phyloP scores from a whole-genome alignment of 1,139 yeast species.

The Yamadazyma taylorii region DNA sequence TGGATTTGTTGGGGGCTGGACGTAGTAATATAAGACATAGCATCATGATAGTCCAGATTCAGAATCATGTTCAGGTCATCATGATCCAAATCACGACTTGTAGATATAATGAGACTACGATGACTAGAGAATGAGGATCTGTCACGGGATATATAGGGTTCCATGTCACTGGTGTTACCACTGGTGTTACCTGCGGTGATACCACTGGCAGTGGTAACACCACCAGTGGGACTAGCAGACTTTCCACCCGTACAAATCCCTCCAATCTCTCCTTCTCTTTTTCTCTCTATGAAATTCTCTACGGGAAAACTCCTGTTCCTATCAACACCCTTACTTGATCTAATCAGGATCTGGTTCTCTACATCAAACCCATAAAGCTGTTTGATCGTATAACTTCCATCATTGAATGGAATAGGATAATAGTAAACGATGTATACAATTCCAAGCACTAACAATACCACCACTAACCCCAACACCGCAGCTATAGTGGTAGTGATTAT shows the following conservation, averaged over 20 bases:
- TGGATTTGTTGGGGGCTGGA: too few relatives aligned
- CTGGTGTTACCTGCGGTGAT: too few relatives aligned
- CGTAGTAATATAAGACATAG: too few relatives aligned
- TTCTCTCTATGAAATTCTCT: not conserved
- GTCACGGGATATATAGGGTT: too few relatives aligned
- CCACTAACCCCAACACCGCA: conserved; percentile 1
- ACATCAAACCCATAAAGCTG: not conserved
- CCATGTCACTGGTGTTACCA: too few relatives aligned
- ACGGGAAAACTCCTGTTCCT: not conserved
- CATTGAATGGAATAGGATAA: conserved; percentile 1
- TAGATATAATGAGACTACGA: too few relatives aligned
- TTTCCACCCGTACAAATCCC: too few relatives aligned
- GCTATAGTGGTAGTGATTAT: conserved; percentile 4
- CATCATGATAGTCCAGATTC: conserved; percentile 4
- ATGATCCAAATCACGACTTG: not conserved
- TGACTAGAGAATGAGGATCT: too few relatives aligned
- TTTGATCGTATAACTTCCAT: not conserved
- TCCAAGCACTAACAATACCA: not conserved
- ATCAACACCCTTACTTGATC: not conserved
- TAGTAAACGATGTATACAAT: conserved; percentile 2
- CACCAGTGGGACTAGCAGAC: too few relatives aligned
- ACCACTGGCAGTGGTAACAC: too few relatives aligned
- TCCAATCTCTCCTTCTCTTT: too few relatives aligned
- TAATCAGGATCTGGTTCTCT: conserved; percentile 1
- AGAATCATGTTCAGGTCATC: not conserved